These are phyloP conservation scores for Blastomyces gilchristii DNA, from an alignment of 2,329 filamentous ascomycete genomes.

Conservation along the genomic window DNA sequence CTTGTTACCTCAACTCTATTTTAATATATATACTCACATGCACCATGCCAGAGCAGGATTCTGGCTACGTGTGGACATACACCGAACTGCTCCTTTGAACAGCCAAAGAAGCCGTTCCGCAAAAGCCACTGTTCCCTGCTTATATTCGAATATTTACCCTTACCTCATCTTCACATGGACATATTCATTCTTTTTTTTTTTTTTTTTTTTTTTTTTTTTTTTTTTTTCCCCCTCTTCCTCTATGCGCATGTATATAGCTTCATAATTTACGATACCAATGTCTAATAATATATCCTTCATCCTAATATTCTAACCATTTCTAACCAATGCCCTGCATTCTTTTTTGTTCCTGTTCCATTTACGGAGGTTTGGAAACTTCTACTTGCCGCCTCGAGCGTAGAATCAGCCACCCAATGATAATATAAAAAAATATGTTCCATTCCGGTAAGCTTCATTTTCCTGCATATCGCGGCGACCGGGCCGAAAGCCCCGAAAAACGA, in stretches of 20 bases:
- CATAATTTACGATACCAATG: not conserved
- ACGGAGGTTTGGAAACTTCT: not conserved
- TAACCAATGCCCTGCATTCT: not conserved
- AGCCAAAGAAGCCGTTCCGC: not conserved
- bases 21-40: not conserved
- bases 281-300: not conserved
- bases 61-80: not conserved
- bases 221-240: no score
- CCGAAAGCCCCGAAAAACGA: not conserved
- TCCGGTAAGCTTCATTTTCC: no score
- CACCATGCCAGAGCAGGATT: not conserved
- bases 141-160: no score
- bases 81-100: not conserved
- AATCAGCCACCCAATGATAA: not conserved
- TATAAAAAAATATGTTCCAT: not conserved
- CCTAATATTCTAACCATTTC: not conserved
- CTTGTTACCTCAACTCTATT: not conserved
- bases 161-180: not conserved
- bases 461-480: no score
- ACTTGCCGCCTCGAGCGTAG: not conserved
- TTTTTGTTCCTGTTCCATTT: not conserved
- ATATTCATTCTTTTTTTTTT: conserved; percentile 18
- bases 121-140: not conserved
- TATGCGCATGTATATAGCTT: not conserved
- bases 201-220: conserved; percentile 11